A percentile compares a stretch with the other conserved stretches of the same genome.
Evolutionary conservation across 306 rosid species (phyloP).

Genomic region (Quercus bicolor): DNA sequence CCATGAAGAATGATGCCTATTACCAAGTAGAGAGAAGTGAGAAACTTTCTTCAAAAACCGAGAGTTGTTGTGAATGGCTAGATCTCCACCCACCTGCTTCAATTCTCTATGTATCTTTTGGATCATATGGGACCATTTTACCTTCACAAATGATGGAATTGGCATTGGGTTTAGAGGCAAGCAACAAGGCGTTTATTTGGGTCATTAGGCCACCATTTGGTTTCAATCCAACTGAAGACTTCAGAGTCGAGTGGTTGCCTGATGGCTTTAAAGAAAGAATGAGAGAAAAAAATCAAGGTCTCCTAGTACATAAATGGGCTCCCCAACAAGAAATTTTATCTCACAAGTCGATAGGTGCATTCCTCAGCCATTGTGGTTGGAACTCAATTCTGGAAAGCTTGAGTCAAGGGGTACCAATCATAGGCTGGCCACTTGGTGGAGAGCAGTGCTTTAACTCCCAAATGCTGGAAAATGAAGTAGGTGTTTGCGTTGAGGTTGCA

Average conservation of each 20-base stretch:
- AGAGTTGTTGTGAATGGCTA: not conserved
- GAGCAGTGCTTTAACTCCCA: too few species aligned
- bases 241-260: slow-evolving; percentile 11
- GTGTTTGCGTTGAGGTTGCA: too few species aligned
- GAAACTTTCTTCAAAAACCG: not conserved
- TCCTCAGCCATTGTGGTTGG: slow-evolving; percentile 25
- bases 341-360: not conserved
- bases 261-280: not conserved
- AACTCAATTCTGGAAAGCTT: not conserved
- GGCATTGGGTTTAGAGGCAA: not conserved
- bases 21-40: not conserved
- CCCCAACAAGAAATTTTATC: slow-evolving; percentile 14
- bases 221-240: not conserved
- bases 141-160: not conserved
- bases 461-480: too few species aligned
- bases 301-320: not conserved
- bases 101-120: not conserved
- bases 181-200: not conserved
- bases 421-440: too few species aligned
- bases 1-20: not conserved
- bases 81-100: not conserved
- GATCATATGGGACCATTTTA: not conserved
- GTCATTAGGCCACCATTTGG: slow-evolving; percentile 8
- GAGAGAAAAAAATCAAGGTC: too few species aligned
- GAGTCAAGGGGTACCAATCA: not conserved